These are phyloP conservation scores for Arachnomyces sp. DNA, from an alignment of 2,329 filamentous ascomycete species.

Conservation along the genomic window DNA sequence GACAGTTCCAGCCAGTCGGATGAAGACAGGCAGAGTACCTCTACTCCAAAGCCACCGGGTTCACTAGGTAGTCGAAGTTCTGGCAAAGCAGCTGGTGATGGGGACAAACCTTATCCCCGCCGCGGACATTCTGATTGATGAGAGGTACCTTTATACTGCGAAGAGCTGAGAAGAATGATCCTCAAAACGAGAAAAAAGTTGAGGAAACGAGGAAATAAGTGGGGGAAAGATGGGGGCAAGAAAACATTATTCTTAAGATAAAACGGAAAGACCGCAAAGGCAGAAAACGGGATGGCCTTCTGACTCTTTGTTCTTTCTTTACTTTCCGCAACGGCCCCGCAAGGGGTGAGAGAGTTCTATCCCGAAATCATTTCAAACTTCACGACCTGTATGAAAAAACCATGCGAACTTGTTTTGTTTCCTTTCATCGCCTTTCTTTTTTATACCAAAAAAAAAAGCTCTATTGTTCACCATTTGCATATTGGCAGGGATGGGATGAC, in stretches of 20 bases:
- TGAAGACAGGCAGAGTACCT: conserved; percentile 29
- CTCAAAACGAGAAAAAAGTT: no score
- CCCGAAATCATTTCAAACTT: conserved; percentile 4
- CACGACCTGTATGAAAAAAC: conserved; percentile 23
- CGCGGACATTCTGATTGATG: not conserved
- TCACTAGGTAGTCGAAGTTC: not conserved
- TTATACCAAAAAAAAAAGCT: no score
- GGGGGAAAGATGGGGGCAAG: no score
- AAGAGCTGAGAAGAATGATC: not conserved
- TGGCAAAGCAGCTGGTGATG: no score
- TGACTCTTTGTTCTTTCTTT: conserved; percentile 9
- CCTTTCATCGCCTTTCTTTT: conserved; percentile 2
- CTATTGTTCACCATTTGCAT: no score
- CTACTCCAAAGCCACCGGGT: conserved; percentile 4
- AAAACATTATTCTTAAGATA: no score
- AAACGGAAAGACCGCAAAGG: conserved; percentile 8
- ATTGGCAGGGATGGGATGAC: no score
- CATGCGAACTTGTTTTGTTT: conserved; percentile 17
- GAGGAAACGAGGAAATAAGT: no score
- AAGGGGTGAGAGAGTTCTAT: conserved; percentile 11
- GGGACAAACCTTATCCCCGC: not conserved
- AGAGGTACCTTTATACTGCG: conserved; percentile 1
- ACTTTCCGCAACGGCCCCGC: conserved; percentile 3
- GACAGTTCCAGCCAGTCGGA: conserved; percentile 45
- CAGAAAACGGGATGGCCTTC: conserved; percentile 11